Evolutionary conservation across 2,329 filamentous ascomycete genomes (phyloP).

Genomic region (Corinectria fuckeliana): DNA sequence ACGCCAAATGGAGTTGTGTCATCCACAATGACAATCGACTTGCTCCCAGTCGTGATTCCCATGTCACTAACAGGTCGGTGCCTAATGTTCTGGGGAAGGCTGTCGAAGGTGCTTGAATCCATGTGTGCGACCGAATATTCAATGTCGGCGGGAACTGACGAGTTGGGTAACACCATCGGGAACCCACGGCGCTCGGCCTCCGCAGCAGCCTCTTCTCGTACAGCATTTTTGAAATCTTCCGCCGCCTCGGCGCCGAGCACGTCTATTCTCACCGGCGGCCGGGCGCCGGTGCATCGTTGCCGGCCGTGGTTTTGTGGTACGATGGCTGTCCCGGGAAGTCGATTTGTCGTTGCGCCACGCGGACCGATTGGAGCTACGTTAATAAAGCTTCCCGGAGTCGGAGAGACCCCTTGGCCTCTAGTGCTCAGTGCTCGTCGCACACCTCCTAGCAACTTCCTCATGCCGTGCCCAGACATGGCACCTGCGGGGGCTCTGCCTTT

Average conservation of each 20-base stretch:
- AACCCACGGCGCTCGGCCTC: conserved; percentile 39
- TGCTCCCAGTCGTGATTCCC: conserved; percentile 78
- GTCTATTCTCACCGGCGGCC: conserved; percentile 74
- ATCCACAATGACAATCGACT: conserved; percentile 89
- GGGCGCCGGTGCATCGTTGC: conserved; percentile 50
- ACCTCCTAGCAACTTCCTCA: conserved; percentile 86
- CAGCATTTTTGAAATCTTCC: conserved; percentile 79
- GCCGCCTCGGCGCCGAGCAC: conserved; percentile 78
- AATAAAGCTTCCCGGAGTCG: conserved; percentile 55
- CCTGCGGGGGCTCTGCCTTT: conserved; percentile 60
- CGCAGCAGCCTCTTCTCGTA: conserved; percentile 67
- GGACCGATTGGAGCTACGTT: conserved; percentile 57
- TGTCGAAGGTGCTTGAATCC: conserved; percentile 48
- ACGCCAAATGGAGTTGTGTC: conserved; percentile 61
- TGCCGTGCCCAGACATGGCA: conserved; percentile 73
- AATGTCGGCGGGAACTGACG: conserved; percentile 39
- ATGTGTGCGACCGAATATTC: conserved; percentile 54
- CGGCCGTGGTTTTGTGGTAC: conserved; percentile 64
- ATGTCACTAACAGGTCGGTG: conserved; percentile 58
- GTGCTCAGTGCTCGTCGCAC: conserved; percentile 83
- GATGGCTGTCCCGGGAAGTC: conserved; percentile 64
- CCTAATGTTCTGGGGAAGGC: conserved; percentile 40
- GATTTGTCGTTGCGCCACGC: conserved; percentile 61
- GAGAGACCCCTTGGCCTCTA: conserved; percentile 51
- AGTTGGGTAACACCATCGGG: conserved; percentile 31